Conservation (phyloP, 352 stramenopile species). For the Pythium aquatile region DNA sequence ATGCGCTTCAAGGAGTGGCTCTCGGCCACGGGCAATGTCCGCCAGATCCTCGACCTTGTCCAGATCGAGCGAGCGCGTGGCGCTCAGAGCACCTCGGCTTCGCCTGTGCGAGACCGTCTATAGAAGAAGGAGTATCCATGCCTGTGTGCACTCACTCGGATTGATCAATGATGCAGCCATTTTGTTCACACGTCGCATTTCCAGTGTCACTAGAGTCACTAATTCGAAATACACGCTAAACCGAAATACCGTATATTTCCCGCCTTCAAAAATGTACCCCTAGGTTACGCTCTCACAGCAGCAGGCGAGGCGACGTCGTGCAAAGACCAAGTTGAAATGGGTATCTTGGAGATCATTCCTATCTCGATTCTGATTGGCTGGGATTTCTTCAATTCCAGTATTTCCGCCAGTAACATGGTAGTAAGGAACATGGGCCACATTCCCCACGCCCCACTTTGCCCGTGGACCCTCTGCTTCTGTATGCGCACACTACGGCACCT, state of each 20-base stretch:
- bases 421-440: slow-evolving; percentile 57
- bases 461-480: not conserved
- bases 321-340: slow-evolving; percentile 12
- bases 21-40: slow-evolving; percentile 77
- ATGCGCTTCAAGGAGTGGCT: slow-evolving; percentile 89
- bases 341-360: slow-evolving; percentile 16
- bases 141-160: too few relatives aligned
- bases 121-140: not conserved
- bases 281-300: slow-evolving; percentile 2
- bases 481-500: not conserved
- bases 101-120: slow-evolving; percentile 8
- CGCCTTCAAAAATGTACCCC: slow-evolving; percentile 3
- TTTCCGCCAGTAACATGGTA: slow-evolving; percentile 36
- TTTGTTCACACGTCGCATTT: not conserved
- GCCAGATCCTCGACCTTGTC: slow-evolving; percentile 88
- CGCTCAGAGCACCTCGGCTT: slow-evolving; percentile 14
- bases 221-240: not conserved
- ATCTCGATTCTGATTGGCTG: slow-evolving; percentile 32
- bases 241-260: not conserved
- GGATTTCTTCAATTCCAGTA: not conserved
- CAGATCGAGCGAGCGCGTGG: slow-evolving; percentile 60
- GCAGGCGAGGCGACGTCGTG: slow-evolving; percentile 20
- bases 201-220: not conserved
- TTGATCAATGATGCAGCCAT: not conserved
- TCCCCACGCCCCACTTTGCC: not conserved